Base-by-base conservation (phyloP, 805 yeast species). In the Wickerhamiella occidentalis region DNA sequence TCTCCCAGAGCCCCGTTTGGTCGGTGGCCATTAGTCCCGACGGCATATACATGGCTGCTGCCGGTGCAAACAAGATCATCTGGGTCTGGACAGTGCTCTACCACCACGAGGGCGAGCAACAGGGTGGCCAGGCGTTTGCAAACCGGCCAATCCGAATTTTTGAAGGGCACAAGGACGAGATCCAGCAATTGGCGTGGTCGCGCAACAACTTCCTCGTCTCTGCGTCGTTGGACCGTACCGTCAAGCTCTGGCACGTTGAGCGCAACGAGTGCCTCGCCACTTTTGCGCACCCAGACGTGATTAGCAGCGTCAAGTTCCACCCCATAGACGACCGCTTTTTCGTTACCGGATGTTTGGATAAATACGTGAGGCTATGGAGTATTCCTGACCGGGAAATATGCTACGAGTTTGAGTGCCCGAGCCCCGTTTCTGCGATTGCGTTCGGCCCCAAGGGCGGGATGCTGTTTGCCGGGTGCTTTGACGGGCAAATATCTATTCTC, bases 261-360 rank as follows among this genome's bases (percentile, higher is more conserved):
- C 71, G 88, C 45, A 66, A 65, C 1, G 72, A 68, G 13, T 78
- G 85, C 47, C 66, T 88, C 15, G 73, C 81, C 44, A 71, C 78
- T 0, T 87, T 83, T 58, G 61, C 64, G 11, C 88, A 85, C 60
- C 74, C 78, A n/a, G 94, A 85, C 62, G 82, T 85, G 63, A 94
- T 86, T 2, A 82, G 95, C 0, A 70, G 80, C 8, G 83, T 83
- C 2, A 74, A 73, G 46, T 88, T 88, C 63, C 95, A 85, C 59
- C 94, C 92, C 0, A 68, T 68, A 1, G 96, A 88, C 64, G 96
- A 88, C 61, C 65, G 96, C 21, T 88, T 88, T 61, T 85, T 88
- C 62, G 62, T 82, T 2, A 79, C 87, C 54, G 90, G 94, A 5
- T 82, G 90, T 47, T 67, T 87, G 54, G 95, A 86, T 58, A 80